A percentile compares a stretch with the other conserved stretches of the same genome.
These are phyloP conservation scores for Lachancea nothofagi DNA, from an alignment of 805 yeast species.

Conservation along the genomic window DNA sequence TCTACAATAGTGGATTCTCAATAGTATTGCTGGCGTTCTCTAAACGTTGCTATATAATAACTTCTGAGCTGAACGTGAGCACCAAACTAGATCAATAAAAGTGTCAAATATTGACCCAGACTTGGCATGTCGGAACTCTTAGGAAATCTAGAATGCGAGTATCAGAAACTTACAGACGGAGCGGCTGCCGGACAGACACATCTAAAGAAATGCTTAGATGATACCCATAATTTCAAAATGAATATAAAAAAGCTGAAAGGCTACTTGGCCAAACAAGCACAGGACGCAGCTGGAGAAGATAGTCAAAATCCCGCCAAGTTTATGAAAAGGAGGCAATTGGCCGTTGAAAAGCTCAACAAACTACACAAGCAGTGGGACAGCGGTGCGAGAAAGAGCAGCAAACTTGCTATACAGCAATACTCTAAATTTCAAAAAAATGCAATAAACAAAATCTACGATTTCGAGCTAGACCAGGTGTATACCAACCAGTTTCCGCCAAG, in stretches of 20 bases:
- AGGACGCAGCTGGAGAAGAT: constrained; percentile 17
- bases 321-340: constrained; percentile 22
- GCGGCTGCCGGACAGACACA: constrained; percentile 15
- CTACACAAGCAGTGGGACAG: constrained; percentile 31
- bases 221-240: constrained; percentile 34
- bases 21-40: too few relatives aligned
- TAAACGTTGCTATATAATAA: too few relatives aligned
- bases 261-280: constrained; percentile 35
- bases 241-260: constrained; percentile 39
- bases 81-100: too few relatives aligned
- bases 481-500: constrained; percentile 28
- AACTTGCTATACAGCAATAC: constrained; percentile 23
- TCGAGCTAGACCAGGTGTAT: constrained; percentile 33
- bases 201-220: constrained; percentile 22
- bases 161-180: constrained; percentile 17
- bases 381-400: constrained; percentile 25
- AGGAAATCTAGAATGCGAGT: constrained; percentile 18
- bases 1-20: too few relatives aligned
- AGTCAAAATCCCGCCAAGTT: constrained; percentile 16
- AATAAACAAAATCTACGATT: constrained; percentile 29
- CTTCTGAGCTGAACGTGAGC: too few relatives aligned
- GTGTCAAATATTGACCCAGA: not conserved
- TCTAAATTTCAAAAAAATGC: constrained; percentile 27
- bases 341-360: constrained; percentile 28
- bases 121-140: constrained; percentile 18